Percentiles rank a stretch among this genome's conserved stretches.
These are phyloP conservation scores for Holtermanniella nyarrowii DNA, from an alignment of 768 basidiomycete species.

Conservation along the genomic window DNA sequence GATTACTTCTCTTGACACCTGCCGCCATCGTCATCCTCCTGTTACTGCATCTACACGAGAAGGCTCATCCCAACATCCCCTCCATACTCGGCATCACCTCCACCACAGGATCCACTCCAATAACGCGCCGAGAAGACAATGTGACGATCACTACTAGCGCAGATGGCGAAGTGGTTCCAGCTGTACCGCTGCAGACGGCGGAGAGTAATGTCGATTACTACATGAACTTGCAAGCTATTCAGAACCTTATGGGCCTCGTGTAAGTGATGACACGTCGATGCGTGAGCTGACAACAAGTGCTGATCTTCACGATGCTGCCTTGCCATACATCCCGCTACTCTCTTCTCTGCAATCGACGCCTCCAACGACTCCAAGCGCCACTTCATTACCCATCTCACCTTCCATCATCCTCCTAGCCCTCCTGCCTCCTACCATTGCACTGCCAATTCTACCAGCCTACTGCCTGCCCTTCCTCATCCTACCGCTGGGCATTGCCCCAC, in stretches of 20 bases:
- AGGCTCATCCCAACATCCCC: conserved; percentile 20
- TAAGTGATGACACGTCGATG: conserved; percentile 42
- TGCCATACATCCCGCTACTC: conserved; percentile 11
- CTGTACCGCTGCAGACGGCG: conserved; percentile 36
- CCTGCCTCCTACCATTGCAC: conserved; percentile 29
- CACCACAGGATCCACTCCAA: neutral
- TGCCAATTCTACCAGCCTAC: conserved; percentile 27
- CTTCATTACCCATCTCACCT: conserved; percentile 29
- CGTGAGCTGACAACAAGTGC: conserved; percentile 4
- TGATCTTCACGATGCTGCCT: conserved; percentile 10
- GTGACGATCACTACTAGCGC: neutral
- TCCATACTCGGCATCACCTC: conserved; percentile 15
- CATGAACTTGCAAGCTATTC: conserved; percentile 77
- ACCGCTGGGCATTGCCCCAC: conserved; percentile 27
- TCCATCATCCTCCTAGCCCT: conserved; percentile 31
- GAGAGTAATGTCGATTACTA: conserved; percentile 72
- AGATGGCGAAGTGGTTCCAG: conserved; percentile 27
- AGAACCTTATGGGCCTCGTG: conserved; percentile 80
- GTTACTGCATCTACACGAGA: conserved; percentile 59
- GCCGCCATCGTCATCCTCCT: conserved; percentile 54
- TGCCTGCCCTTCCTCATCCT: conserved; percentile 34
- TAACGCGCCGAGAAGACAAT: neutral
- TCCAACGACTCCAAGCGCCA: conserved; percentile 12
- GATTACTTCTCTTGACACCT: conserved; percentile 60
- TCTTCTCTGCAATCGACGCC: conserved; percentile 5